phyloP scores from a whole-genome alignment of 2,329 filamentous ascomycete species.

The Cladobotryum protrusum region DNA sequence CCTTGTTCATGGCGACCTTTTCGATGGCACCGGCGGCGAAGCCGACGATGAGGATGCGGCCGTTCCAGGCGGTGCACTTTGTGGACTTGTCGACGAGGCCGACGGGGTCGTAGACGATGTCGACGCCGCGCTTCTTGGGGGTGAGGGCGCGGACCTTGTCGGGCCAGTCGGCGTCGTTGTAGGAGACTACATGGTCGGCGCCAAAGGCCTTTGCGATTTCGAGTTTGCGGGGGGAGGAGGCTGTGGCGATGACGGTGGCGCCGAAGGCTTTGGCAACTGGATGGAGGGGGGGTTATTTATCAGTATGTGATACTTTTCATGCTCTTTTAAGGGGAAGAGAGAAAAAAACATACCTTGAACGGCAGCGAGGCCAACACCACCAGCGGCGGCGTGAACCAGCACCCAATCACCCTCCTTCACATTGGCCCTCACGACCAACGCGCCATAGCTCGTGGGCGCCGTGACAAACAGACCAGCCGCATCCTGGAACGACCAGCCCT shows the following conservation, averaged over 20 bases:
- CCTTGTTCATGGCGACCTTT: constrained; percentile 87
- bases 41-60: constrained; percentile 77
- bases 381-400: constrained; percentile 85
- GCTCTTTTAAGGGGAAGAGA: not conserved
- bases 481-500: constrained; percentile 76
- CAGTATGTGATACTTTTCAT: not conserved
- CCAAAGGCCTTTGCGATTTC: constrained; percentile 74
- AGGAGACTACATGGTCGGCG: constrained; percentile 78
- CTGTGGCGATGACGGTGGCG: constrained; percentile 88
- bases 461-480: constrained; percentile 89
- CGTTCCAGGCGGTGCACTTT: constrained; percentile 93
- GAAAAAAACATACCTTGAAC: constrained; percentile 56
- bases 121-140: constrained; percentile 65
- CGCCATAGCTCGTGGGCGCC: constrained; percentile 82
- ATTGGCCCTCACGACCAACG: constrained; percentile 68
- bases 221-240: constrained; percentile 72
- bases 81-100: constrained; percentile 81
- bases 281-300: too few species aligned
- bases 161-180: constrained; percentile 59
- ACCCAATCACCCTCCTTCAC: constrained; percentile 79
- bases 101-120: constrained; percentile 93
- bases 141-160: constrained; percentile 69
- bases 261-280: constrained; percentile 80
- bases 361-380: constrained; percentile 83
- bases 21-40: constrained; percentile 75